Evolutionary conservation across 75 land plant species (phyloP).

Genomic region (Azolla pinnata): DNA sequence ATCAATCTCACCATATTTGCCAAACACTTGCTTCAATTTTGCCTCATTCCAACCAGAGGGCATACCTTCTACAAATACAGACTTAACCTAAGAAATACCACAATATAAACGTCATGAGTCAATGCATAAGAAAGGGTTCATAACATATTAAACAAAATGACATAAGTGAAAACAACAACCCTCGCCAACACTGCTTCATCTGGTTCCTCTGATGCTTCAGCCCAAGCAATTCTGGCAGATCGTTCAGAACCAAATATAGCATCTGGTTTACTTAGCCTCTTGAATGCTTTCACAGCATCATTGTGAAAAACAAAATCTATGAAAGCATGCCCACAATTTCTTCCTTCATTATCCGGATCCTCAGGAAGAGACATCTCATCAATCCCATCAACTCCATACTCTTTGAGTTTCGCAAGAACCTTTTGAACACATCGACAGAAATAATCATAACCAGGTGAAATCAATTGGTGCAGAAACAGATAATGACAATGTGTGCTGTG

Average conservation of each 20-base stretch:
- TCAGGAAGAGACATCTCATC: constrained; percentile 31
- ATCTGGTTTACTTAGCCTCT: constrained; percentile 25
- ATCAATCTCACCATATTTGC: constrained; percentile 41
- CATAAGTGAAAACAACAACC: constrained; percentile 12
- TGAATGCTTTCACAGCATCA: constrained; percentile 33
- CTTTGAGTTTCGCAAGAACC: constrained; percentile 32
- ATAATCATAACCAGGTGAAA: neutral
- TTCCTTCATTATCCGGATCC: constrained; percentile 24
- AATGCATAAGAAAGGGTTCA: too few relatives aligned
- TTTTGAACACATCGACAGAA: neutral
- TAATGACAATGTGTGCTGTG: neutral
- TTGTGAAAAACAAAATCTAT: constrained; percentile 32
- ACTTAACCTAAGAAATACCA: constrained; percentile 31
- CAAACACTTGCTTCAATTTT: constrained; percentile 28
- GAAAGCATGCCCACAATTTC: constrained; percentile 43
- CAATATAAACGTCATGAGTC: too few relatives aligned
- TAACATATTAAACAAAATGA: too few relatives aligned
- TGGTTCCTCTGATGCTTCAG: constrained; percentile 43
- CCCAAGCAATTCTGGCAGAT: constrained; percentile 48
- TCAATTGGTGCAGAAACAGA: neutral
- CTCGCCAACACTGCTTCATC: constrained; percentile 44
- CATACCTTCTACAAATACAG: constrained; percentile 36
- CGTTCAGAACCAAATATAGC: constrained; percentile 34
- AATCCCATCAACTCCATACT: constrained; percentile 35
- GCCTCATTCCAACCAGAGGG: constrained; percentile 43